These are phyloP conservation scores for Euphorbia lathyris DNA, from an alignment of 345 rosid genomes.

Conservation along the genomic window DNA sequence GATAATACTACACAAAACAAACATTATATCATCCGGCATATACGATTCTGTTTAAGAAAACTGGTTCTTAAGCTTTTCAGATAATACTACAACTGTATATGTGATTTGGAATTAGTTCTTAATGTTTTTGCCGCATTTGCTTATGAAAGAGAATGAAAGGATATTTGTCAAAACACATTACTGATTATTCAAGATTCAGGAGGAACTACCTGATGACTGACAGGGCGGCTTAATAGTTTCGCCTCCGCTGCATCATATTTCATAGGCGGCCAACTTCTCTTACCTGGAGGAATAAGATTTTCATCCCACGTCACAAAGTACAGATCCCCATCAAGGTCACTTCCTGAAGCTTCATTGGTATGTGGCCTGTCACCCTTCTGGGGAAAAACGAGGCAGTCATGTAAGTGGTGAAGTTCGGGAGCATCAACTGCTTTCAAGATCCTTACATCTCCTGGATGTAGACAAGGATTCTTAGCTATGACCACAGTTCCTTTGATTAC, in stretches of 20 bases:
- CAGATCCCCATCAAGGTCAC: conserved; percentile 95
- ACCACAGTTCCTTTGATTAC: conserved; percentile 67
- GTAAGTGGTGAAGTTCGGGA: conserved; percentile 62
- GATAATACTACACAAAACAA: background rate
- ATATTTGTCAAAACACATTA: too few species aligned
- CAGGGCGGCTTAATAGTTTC: conserved; percentile 29
- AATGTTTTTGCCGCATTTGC: too few species aligned
- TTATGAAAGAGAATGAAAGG: background rate
- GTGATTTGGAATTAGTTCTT: background rate
- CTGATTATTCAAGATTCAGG: background rate
- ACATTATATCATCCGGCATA: background rate
- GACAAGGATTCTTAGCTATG: conserved; percentile 87
- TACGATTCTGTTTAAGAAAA: background rate
- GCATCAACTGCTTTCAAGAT: conserved; percentile 86
- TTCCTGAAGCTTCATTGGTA: conserved; percentile 88
- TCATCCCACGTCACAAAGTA: conserved; percentile 94
- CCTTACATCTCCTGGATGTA: conserved; percentile 92
- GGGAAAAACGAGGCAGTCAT: conserved; percentile 89
- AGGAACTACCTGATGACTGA: conserved; percentile 58
- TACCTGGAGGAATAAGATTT: conserved; percentile 73
- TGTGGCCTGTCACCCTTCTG: conserved; percentile 91
- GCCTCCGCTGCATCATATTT: conserved; percentile 49
- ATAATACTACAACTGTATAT: too few species aligned
- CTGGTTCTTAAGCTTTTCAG: background rate
- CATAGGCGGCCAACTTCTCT: conserved; percentile 72